Evolutionary conservation across 139 green algal genomes (phyloP), one percentile per base, ranked within the genome.

Genomic region (Mesotaenium endlicherianum): DNA sequence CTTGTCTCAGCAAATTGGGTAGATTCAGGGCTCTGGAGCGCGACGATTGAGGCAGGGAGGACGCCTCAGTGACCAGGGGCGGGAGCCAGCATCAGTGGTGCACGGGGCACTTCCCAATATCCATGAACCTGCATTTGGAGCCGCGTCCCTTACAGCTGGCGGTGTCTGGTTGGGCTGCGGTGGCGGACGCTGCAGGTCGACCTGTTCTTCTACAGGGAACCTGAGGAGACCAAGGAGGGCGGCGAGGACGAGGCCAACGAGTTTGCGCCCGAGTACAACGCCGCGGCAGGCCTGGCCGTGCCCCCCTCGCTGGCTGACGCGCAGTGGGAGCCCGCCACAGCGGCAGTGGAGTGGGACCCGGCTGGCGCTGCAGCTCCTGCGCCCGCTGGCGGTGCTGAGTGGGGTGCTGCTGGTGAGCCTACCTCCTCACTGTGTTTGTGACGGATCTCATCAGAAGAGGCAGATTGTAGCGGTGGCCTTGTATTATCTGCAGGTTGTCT

Each of bases 181-280:
- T n/a, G 47, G 47, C 47, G 47, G 47, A 71, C 6, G 59, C 16
- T 36, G 47, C 69, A 97, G 92, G 96, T 99, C 36, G 96, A 99
- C 89, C 94, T 99, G 84, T 99, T 99, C 94, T 99, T 99, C 95
- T 99, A 98, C 92, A 85, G 93, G 60, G 90, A 94, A 87, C 94
- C 93, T 70, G 94, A 96, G 83, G 95, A 97, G 92, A 87, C 91
- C 74, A 92, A 95, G 90, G 93, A 94, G 87, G 78, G 43, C 11
- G 89, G 91, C 60, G 88, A 94, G 77, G 91, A 91, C 74, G 87
- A 86, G 40, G 88, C 69, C 47, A n/a, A n/a, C n/a, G n/a, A n/a
- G n/a, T n/a, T n/a, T n/a, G 75, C 80, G 34, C 47, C 17, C 42
- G 70, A 88, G 42, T 70, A 49, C 50, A 42, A 14, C 30, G 74